Conservation (phyloP, 768 basidiomycete species). For the Holtermanniella nyarrowii region DNA sequence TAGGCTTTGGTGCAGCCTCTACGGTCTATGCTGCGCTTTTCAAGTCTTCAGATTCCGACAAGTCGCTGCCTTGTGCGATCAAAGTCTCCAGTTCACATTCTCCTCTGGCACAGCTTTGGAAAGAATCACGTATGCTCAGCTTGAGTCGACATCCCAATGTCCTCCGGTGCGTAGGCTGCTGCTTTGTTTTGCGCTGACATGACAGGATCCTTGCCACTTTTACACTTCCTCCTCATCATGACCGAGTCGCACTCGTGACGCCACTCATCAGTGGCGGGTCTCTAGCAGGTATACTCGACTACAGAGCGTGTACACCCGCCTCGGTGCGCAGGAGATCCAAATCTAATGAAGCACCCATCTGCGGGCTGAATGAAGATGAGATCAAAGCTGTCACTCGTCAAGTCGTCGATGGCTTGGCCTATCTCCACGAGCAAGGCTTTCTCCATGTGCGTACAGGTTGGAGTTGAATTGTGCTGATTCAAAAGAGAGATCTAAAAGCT, state of each 20-base stretch:
- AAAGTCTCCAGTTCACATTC: conserved; percentile 41
- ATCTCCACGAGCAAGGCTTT: conserved; percentile 18
- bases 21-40: conserved; percentile 74
- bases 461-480: conserved; percentile 24
- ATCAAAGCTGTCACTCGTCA: conserved; percentile 74
- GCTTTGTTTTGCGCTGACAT: not conserved
- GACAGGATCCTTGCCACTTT: conserved; percentile 24
- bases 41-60: conserved; percentile 41
- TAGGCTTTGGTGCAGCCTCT: conserved; percentile 81
- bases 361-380: conserved; percentile 75
- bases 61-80: conserved; percentile 25
- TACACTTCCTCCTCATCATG: conserved; percentile 28
- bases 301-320: conserved; percentile 51
- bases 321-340: conserved; percentile 58
- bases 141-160: conserved; percentile 55
- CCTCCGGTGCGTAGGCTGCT: conserved; percentile 45
- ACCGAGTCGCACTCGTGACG: conserved; percentile 27
- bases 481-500: conserved; percentile 90
- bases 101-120: conserved; percentile 51
- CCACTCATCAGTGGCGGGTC: conserved; percentile 28
- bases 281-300: conserved; percentile 22
- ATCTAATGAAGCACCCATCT: not conserved
- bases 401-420: conserved; percentile 57
- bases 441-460: conserved; percentile 14
- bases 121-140: conserved; percentile 21